Conservation (phyloP, 768 basidiomycete genomes). For the Austroboletus eburneus region DNA sequence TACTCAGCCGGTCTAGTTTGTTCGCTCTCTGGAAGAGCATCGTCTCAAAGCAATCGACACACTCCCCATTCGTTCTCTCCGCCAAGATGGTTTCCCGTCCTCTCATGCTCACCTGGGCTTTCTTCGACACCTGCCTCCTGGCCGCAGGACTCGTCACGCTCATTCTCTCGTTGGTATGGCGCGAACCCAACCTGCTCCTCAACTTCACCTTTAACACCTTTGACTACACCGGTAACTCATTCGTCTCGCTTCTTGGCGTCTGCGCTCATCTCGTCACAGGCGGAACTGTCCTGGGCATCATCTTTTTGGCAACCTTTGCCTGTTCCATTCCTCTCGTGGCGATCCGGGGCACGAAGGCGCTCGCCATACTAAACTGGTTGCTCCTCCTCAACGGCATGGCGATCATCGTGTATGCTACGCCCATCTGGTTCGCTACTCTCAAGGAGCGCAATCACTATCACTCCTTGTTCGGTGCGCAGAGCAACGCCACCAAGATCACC, state of each 20-base stretch:
- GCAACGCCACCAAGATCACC: conserved; percentile 42
- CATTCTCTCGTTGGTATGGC: conserved; percentile 69
- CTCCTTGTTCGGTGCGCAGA: conserved; percentile 46
- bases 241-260: neutral
- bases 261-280: conserved; percentile 38
- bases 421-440: conserved; percentile 81
- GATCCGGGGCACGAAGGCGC: conserved; percentile 62
- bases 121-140: conserved; percentile 66
- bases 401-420: conserved; percentile 61
- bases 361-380: conserved; percentile 73
- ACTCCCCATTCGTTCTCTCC: neutral
- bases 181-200: conserved; percentile 60
- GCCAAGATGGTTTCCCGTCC: conserved; percentile 64
- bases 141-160: conserved; percentile 65
- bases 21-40: conserved; percentile 53
- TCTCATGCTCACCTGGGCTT: conserved; percentile 68
- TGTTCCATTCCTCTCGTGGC: conserved; percentile 69
- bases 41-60: conserved; percentile 12
- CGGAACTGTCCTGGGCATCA: conserved; percentile 64
- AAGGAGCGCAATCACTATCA: conserved; percentile 67
- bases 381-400: conserved; percentile 62
- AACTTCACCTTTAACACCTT: conserved; percentile 62
- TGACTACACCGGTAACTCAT: conserved; percentile 55
- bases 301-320: conserved; percentile 61
- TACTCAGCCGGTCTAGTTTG: conserved; percentile 39